phyloP scores from a whole-genome alignment of 2,329 filamentous ascomycete genomes.

The Bertia moriformis region DNA sequence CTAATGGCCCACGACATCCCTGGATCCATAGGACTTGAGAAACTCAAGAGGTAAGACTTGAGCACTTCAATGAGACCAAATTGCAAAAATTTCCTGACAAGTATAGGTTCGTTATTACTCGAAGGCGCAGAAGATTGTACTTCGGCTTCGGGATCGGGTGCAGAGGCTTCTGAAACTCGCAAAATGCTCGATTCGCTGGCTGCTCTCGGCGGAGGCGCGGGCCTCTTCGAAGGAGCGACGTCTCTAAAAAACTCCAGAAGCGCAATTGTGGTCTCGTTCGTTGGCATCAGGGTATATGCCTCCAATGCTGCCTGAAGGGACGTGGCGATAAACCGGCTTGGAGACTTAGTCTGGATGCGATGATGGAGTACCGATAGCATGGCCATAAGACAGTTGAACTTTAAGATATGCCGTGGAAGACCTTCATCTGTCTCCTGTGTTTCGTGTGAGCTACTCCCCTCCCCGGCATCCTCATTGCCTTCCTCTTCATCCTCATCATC shows the following conservation, averaged over 20 bases:
- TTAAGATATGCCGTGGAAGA: constrained; percentile 25
- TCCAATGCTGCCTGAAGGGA: constrained; percentile 45
- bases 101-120: not conserved
- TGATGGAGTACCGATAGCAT: constrained; percentile 43
- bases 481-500: constrained; percentile 17
- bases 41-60: constrained; percentile 10
- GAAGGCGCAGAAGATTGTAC: not conserved
- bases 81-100: not conserved
- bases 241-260: constrained; percentile 41
- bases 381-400: constrained; percentile 23
- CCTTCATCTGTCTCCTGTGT: constrained; percentile 9
- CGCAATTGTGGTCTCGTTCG: constrained; percentile 37
- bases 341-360: constrained; percentile 47
- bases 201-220: constrained; percentile 40
- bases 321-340: constrained; percentile 48
- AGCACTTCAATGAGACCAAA: not conserved
- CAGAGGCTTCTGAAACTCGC: constrained; percentile 3
- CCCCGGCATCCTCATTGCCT: constrained; percentile 4
- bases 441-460: constrained; percentile 2
- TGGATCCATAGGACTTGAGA: constrained; percentile 15
- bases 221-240: constrained; percentile 39
- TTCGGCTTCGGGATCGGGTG: constrained; percentile 1
- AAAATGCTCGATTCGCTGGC: constrained; percentile 28
- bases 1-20: constrained; percentile 27
- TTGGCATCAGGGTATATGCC: constrained; percentile 37